phyloP scores from a whole-genome alignment of 768 basidiomycete genomes.

The Exsudoporus frostii region DNA sequence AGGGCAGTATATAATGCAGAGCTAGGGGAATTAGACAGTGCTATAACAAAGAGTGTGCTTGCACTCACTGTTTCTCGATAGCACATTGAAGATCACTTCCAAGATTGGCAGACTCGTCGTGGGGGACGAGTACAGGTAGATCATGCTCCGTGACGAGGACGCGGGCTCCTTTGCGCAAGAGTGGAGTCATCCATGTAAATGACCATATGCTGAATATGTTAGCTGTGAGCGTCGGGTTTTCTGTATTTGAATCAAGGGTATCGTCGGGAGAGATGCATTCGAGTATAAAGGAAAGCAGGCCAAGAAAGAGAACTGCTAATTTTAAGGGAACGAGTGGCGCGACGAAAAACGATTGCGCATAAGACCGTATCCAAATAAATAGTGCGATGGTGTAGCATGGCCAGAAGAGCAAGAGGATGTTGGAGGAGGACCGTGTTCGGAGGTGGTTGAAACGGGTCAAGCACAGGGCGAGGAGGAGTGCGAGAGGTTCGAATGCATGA shows the following conservation, averaged over 20 bases:
- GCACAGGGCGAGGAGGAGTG: constrained; percentile 44
- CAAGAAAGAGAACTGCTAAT: constrained; percentile 41
- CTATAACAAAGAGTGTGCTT: not conserved
- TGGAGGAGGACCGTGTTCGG: constrained; percentile 65
- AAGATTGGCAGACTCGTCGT: constrained; percentile 69
- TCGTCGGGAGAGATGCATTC: constrained; percentile 70
- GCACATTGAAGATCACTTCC: constrained; percentile 58
- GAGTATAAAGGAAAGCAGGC: constrained; percentile 53
- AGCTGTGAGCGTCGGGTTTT: constrained; percentile 72
- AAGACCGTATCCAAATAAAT: constrained; percentile 60
- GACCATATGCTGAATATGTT: constrained; percentile 82
- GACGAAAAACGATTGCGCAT: constrained; percentile 31
- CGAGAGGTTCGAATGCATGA: constrained; percentile 57
- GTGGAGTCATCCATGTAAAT: constrained; percentile 83
- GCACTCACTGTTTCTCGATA: constrained; percentile 59
- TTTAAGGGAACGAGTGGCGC: constrained; percentile 43
- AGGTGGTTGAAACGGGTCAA: constrained; percentile 70
- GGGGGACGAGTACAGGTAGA: constrained; percentile 66
- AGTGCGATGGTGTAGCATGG: constrained; percentile 55
- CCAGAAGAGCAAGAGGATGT: constrained; percentile 79
- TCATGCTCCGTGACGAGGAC: constrained; percentile 81
- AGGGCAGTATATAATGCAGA: constrained; percentile 71
- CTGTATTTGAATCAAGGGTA: constrained; percentile 41
- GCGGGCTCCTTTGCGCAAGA: constrained; percentile 66
- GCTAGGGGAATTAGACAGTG: constrained; percentile 32